These are phyloP conservation scores for Biscutella laevigata DNA, from an alignment of 441 rosid genomes.

Conservation along the genomic window DNA sequence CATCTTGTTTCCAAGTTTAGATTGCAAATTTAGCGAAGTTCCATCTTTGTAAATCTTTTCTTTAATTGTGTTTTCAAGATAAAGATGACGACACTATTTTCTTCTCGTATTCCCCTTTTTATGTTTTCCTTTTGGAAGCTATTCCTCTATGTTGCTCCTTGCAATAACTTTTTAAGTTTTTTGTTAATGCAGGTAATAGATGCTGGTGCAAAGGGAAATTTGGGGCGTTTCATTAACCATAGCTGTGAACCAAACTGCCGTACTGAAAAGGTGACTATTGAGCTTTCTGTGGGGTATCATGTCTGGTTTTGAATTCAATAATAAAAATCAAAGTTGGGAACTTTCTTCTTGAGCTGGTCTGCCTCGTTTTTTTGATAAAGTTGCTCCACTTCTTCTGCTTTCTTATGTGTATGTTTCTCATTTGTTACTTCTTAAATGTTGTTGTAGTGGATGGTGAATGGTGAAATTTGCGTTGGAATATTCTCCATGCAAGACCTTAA, in stretches of 20 bases:
- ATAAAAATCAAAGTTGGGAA: not conserved
- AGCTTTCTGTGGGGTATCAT: not conserved
- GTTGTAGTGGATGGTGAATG: constrained; percentile 98
- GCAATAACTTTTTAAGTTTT: constrained; percentile 14
- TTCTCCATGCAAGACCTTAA: constrained; percentile 84
- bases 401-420: constrained; percentile 8
- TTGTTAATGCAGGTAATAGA: constrained; percentile 73
- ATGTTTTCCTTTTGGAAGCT: constrained; percentile 1
- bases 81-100: not conserved
- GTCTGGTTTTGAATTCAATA: not conserved
- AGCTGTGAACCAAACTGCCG: constrained; percentile 98
- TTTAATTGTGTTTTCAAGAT: not conserved
- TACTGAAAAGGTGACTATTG: constrained; percentile 73
- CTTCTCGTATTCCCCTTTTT: not conserved
- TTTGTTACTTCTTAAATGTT: constrained; percentile 18
- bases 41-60: not conserved
- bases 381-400: not conserved
- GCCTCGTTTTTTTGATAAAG: constrained; percentile 3
- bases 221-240: constrained; percentile 98
- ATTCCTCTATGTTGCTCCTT: not conserved
- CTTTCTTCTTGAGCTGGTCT: not conserved
- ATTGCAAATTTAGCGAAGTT: not conserved
- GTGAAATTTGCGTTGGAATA: constrained; percentile 95
- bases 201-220: constrained; percentile 88
- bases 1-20: not conserved